Base-by-base conservation (phyloP, 148 eudicot genomes). In the Talinum fruticosum region DNA sequence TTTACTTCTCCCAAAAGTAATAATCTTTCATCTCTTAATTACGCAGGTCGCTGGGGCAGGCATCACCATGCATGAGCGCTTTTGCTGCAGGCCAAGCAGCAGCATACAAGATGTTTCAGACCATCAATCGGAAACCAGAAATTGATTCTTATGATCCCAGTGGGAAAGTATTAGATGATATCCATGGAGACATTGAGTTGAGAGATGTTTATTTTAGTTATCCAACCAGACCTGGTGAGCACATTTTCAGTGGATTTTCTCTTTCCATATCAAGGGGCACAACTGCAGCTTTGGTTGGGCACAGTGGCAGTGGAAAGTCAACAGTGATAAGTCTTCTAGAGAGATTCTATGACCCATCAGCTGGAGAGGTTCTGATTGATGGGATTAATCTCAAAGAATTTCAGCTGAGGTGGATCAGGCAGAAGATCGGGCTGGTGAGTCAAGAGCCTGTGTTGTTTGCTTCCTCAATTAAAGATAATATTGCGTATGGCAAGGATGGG, bases 221-320 rank as follows among this genome's bases (percentile, higher is more conserved):
- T 76, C 92, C 92, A 28, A 77, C 92, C 13, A 85, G 92, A 64
- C 87, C 86, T 36, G 78, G 80, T 53, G 88, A 87, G 78, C 83
- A 68, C 19, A 87, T 89, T 14, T 89, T 89, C 54, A 69, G 78
- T 32, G 86, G 88, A 4, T 87, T 89, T 47, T 89, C 85, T 2
- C 83, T 89, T 19, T 82, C 69, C 15, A 84, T 89, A 49, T 76
- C 88, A 3, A 79, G 85, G 71, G 92, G 92, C 62, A 84, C 85
- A 41, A 89, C 92, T 49, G 78, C 85, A 36, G 92, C 92, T 49
- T 83, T 89, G 80, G 92, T 89, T 66, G 90, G 92, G 18, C 83
- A 87, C 65, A 89, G 92, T 72, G 92, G 92, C 62, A 89, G 92
- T 34, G 90, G 90, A 16, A 89, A 89, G 71, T 89, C 92, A 4